A percentile compares a stretch with the other conserved stretches of the same genome.
Conservation (phyloP, 2,329 filamentous ascomycete species). For the Bipolaris zeicola region DNA sequence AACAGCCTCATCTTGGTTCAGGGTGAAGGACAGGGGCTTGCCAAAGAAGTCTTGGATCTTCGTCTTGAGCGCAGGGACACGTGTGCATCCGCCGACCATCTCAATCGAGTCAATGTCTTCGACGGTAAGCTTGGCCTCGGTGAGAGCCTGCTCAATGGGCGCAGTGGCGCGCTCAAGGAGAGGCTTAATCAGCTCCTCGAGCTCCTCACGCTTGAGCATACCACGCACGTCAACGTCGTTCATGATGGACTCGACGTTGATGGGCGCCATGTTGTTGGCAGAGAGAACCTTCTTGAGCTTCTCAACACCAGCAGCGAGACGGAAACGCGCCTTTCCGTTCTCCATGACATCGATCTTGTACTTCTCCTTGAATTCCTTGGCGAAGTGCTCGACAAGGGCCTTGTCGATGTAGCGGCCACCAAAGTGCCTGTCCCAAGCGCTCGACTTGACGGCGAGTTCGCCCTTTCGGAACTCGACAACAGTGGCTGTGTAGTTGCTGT, state of each 20-base stretch:
- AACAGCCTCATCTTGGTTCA: conserved; percentile 97
- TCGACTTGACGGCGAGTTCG: conserved; percentile 91
- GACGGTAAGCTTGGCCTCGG: conserved; percentile 86
- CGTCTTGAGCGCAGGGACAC: conserved; percentile 91
- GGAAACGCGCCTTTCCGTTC: conserved; percentile 87
- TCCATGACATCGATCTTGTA: conserved; percentile 95
- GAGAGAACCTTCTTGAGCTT: conserved; percentile 99
- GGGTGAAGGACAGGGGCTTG: conserved; percentile 91
- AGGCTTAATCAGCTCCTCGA: conserved; percentile 88
- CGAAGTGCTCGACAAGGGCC: conserved; percentile 91
- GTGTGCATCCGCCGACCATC: conserved; percentile 91
- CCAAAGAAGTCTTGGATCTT: conserved; percentile 86
- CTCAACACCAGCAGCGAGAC: conserved; percentile 86
- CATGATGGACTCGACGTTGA: conserved; percentile 99
- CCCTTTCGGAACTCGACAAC: conserved; percentile 98
- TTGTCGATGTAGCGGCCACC: conserved; percentile 97
- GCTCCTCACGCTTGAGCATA: conserved; percentile 90
- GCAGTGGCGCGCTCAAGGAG: conserved; percentile 73
- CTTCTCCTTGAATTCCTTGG: conserved; percentile 94
- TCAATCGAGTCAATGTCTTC: conserved; percentile 95
- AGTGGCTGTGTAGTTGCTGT: conserved; percentile 94
- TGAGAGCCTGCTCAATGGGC: conserved; percentile 87
- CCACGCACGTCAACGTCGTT: conserved; percentile 91
- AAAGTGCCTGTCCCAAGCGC: conserved; percentile 92
- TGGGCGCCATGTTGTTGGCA: conserved; percentile 86